Base-by-base conservation (phyloP, 2,329 filamentous ascomycete species). In the Hansfordia pulvinata region DNA sequence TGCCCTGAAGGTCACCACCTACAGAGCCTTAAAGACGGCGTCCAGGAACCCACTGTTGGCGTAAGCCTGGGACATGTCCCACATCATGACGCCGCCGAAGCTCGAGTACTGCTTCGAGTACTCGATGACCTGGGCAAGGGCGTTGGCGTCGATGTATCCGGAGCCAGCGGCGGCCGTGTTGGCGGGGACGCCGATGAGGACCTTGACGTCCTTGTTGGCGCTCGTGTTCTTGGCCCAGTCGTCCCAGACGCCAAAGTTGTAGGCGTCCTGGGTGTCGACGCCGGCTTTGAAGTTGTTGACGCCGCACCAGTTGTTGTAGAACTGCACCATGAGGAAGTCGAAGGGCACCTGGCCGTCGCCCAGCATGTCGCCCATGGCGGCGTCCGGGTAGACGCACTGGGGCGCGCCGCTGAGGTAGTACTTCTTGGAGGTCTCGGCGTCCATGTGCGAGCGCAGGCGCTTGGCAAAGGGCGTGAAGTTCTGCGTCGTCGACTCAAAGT, bases 231-330 rank as follows among this genome's bases (percentile, higher is more conserved):
- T 61, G 12, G 75, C 74, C 75, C 75, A 81, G 32, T 52, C 55
- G 43, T 81, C 68, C 76, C 75, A 81, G 16, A 60, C 61, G 17
- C 52, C 53, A 34, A 76, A 69, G 52, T 79, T 75, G 53, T 69
- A 78, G 36, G 61, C 64, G 28, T 51, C 56, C 41, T 69, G 66
- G 1, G 46, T 52, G 9, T 37, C 29, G 1, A 53, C 32, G 4
- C 62, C 62, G 0, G 51, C 28, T 2, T 51, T 39, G 50, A 61
- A 81, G 16, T 57, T 60, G 33, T 57, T 47, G 2, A 69, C 50
- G 10, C 72, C 71, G 45, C 76, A 81, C 44, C 54, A 69, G 56
- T 77, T 78, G 58, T 77, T 76, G 50, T 77, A 77, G 49, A 77
- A 77, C 47, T 78, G 72, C 17, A 76, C 60, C 47, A 64, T 67